Evolutionary conservation across 106 monocot genomes (phyloP), one percentile per base, ranked within the genome.

Genomic region (Cymbidium sinense): DNA sequence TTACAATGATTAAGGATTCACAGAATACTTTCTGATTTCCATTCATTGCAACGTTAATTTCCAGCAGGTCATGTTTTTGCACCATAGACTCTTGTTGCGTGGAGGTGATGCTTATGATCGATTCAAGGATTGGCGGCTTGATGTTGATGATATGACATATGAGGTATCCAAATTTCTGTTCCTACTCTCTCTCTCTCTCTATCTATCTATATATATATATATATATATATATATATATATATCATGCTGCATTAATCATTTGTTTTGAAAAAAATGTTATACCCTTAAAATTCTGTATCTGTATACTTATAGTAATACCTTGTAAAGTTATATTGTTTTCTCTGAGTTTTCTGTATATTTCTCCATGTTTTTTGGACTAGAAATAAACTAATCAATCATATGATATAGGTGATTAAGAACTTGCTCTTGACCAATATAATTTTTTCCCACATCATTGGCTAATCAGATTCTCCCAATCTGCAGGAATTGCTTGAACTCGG

Each of bases 401-500:
- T 36, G 36, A 2, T 36, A 2, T 36, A 36, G 36, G 36, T 36
- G 36, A 36, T 36, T 36, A 36, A 36, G 8, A 39, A 39, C 8
- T 5, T 39, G 39, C 39, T 39, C 39, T 39, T 39, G 39, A n/a
- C 5, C 8, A 8, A 39, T 8, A 39, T 39, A 39, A 4, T 4
- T 64, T 28, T 64, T 64, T 29, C 10, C 64, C 39, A 13, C 13
- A 39, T 43, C 62, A 70, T 51, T 30, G 23, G 75, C 17, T 50
- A n/a, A 28, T 25, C 75, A 27, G 23, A 52, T 23, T 1, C n/a
- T 74, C 58, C 50, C 34, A 31, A 55, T 78, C 43, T 44, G 30
- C 81, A 98, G 98, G 98, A 98, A 73, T 79, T 98, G 87, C 92
- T 99, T 25, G 98, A 94, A 71, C 86, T 99, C 19, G 94, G 84